Percentiles rank a stretch among this genome's conserved stretches.
Evolutionary conservation across 257 asterid species (phyloP).

Genomic region (Mitragyna speciosa): DNA sequence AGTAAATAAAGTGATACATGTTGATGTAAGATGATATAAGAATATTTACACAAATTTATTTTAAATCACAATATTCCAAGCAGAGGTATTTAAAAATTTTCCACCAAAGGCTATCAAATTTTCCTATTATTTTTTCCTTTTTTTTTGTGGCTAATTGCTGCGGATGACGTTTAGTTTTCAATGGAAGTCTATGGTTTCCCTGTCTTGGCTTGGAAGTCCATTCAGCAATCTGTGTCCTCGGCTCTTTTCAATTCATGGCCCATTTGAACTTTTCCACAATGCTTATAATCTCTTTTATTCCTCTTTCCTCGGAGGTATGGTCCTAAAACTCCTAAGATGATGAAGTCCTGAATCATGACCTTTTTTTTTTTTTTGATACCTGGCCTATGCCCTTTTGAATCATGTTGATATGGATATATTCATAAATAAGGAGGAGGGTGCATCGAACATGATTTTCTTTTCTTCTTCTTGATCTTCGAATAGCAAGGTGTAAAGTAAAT

Average conservation of each 20-base stretch:
- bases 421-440: neutral
- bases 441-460: neutral
- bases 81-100: too few species aligned
- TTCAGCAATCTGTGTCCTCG: neutral
- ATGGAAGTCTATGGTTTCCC: neutral
- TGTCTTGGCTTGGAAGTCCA: constrained; percentile 5
- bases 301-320: neutral
- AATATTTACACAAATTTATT: too few species aligned
- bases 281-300: neutral
- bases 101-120: neutral
- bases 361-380: too few species aligned
- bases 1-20: too few species aligned
- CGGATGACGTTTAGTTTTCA: neutral
- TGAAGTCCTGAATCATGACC: neutral
- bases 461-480: neutral
- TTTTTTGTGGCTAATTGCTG: neutral
- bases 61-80: too few species aligned
- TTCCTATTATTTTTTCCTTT: neutral
- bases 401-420: neutral
- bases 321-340: neutral
- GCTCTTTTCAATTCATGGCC: neutral
- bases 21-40: too few species aligned
- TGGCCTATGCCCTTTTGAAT: neutral
- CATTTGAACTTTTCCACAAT: neutral
- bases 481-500: neutral